Evolutionary conservation across 768 basidiomycete genomes (phyloP).

Genomic region (Tricholoma sp.): DNA sequence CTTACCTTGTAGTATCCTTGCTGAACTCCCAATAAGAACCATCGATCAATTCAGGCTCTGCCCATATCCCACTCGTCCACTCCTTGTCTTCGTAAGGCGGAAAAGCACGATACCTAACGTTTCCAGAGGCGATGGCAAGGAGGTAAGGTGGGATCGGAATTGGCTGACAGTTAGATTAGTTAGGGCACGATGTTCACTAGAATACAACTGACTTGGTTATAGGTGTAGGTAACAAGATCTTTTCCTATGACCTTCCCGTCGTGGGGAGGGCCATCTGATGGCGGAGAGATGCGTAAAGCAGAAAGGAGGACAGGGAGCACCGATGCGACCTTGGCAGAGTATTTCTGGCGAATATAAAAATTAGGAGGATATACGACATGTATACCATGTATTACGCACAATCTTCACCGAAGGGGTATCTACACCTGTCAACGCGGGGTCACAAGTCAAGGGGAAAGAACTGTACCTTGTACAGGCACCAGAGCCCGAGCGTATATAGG

Average conservation of each 20-base stretch:
- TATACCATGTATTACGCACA: conserved; percentile 33
- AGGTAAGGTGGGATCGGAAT: conserved; percentile 87
- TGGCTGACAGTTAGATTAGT: conserved; percentile 38
- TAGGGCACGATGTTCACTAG: neutral
- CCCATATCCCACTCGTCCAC: conserved; percentile 90
- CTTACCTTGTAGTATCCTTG: conserved; percentile 76
- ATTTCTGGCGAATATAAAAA: conserved; percentile 46
- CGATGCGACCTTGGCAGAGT: conserved; percentile 71
- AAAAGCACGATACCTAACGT: conserved; percentile 71
- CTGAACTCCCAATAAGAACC: conserved; percentile 83
- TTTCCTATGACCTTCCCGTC: conserved; percentile 70
- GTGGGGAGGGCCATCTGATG: conserved; percentile 63
- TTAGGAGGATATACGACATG: neutral
- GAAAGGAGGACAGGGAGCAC: conserved; percentile 85
- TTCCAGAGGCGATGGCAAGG: conserved; percentile 87
- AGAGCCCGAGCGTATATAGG: conserved; percentile 84
- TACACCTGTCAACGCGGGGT: neutral
- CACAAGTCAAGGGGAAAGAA: neutral
- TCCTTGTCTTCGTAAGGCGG: conserved; percentile 49
- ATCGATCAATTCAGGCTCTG: conserved; percentile 80
- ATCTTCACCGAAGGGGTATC: conserved; percentile 88
- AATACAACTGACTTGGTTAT: conserved; percentile 57
- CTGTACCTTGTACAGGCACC: conserved; percentile 69
- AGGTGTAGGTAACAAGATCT: conserved; percentile 69
- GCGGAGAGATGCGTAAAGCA: conserved; percentile 74